Evolutionary conservation across 2,329 filamentous ascomycete genomes (phyloP).

Genomic region (Magnaporthiopsis incrustans): DNA sequence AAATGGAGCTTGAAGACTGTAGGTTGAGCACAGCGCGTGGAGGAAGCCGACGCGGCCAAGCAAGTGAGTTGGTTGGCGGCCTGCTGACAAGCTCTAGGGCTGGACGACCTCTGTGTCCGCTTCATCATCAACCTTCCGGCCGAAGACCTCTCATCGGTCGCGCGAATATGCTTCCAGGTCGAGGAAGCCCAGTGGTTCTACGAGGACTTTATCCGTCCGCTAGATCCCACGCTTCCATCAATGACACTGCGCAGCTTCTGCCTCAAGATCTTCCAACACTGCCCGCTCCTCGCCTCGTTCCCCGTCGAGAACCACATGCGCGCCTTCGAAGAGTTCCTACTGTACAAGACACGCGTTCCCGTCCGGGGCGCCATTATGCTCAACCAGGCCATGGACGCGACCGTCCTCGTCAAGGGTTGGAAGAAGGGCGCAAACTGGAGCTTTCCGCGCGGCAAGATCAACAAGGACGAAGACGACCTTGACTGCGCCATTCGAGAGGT

Average conservation of each 20-base stretch:
- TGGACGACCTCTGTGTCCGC: conserved; percentile 95
- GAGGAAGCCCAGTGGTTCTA: conserved; percentile 99
- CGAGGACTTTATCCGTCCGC: conserved; percentile 94
- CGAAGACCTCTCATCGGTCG: conserved; percentile 81
- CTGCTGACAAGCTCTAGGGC: conserved; percentile 45
- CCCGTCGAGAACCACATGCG: conserved; percentile 68
- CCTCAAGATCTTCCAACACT: conserved; percentile 86
- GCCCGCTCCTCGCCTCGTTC: conserved; percentile 77
- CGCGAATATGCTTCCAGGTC: conserved; percentile 95
- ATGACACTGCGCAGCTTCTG: conserved; percentile 82
- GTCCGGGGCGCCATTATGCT: conserved; percentile 91
- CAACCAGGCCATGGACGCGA: conserved; percentile 88
- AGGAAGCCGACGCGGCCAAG: not conserved
- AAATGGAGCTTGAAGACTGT: conserved; percentile 90
- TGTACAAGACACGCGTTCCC: conserved; percentile 90
- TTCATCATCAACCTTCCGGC: conserved; percentile 96
- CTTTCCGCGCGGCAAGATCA: conserved; percentile 95
- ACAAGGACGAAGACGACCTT: conserved; percentile 89
- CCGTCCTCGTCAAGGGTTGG: conserved; percentile 92
- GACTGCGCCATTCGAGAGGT: conserved; percentile 93
- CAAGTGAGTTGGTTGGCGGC: not conserved
- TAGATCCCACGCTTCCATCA: conserved; percentile 76
- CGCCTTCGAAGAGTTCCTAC: conserved; percentile 85
- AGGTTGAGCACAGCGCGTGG: conserved; percentile 21
- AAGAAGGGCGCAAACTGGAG: conserved; percentile 96